Evolutionary conservation across 108 stramenopile genomes (phyloP), one percentile per base, ranked within the genome.

Genomic region (Skeletonema marinoi): DNA sequence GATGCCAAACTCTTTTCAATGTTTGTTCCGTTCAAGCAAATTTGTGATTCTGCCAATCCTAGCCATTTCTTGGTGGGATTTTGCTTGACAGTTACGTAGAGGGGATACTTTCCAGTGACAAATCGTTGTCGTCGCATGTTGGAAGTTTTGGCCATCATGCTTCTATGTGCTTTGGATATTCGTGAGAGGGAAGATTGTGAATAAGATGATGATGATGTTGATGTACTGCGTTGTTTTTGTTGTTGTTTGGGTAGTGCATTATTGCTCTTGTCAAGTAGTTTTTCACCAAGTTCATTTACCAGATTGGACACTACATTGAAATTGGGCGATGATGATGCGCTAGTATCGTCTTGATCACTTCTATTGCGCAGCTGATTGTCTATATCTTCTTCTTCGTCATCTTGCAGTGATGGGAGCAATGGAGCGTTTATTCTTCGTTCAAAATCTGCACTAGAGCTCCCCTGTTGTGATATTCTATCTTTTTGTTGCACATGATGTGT

Each of bases 21-120:
- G 33, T 75, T 80, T 2, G 93, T 94, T 39, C 87, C 88, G 77
- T 94, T 94, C 21, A 94, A 80, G 16, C 87, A 74, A 17, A 94
- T 73, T 58, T 82, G 58, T 14, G 88, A 79, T 14, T 88, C 84
- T 0, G 83, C 86, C 11, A 83, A 33, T 33, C 81, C 70, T 21
- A 94, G 68, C 91, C 91, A 94, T 71, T 84, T 78, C 12, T 74
- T 77, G 4, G 89, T 94, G 6, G 93, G 93, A 70, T 85, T 87
- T 65, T 90, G 88, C 32, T 86, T 67, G 1, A 94, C 78, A 6
- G 80, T 71, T 29, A 92, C 85, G 42, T 81, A 85, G 42, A 94
- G 68, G 1, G 93, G 91, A 68, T 87, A 92, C 60, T 75, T 76
- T 17, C 91, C 91, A 14, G 91, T 90, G 17, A 92, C 88, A 59